phyloP scores from a whole-genome alignment of 2,329 filamentous ascomycete genomes.

The Trichophyton equinum region DNA sequence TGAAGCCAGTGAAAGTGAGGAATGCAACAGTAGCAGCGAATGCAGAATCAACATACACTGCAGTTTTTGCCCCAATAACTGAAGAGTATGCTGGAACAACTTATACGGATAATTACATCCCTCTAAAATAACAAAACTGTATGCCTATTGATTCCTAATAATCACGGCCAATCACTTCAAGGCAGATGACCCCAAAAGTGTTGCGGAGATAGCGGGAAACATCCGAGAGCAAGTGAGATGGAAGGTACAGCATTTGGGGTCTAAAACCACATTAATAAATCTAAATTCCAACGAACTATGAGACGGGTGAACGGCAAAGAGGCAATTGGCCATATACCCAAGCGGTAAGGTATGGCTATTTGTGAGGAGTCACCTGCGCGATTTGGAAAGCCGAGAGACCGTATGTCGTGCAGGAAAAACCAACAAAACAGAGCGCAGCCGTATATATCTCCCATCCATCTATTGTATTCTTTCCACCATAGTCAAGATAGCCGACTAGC shows the following conservation, averaged over 20 bases:
- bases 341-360: neutral
- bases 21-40: no score
- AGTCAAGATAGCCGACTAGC: neutral
- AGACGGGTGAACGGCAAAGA: neutral
- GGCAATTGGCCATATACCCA: neutral
- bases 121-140: no score
- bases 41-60: no score
- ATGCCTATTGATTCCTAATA: no score
- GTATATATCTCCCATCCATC: neutral
- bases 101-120: no score
- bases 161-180: no score
- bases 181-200: neutral
- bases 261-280: neutral
- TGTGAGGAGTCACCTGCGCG: neutral
- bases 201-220: neutral
- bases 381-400: neutral
- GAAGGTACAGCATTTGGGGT: neutral
- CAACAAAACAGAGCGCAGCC: neutral
- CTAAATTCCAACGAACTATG: neutral
- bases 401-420: neutral
- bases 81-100: no score
- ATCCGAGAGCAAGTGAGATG: neutral
- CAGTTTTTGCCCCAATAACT: no score
- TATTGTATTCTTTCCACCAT: neutral
- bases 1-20: no score